phyloP scores from a whole-genome alignment of 1,284 basidiomycete genomes.

The Coniferiporia sulphurascens region DNA sequence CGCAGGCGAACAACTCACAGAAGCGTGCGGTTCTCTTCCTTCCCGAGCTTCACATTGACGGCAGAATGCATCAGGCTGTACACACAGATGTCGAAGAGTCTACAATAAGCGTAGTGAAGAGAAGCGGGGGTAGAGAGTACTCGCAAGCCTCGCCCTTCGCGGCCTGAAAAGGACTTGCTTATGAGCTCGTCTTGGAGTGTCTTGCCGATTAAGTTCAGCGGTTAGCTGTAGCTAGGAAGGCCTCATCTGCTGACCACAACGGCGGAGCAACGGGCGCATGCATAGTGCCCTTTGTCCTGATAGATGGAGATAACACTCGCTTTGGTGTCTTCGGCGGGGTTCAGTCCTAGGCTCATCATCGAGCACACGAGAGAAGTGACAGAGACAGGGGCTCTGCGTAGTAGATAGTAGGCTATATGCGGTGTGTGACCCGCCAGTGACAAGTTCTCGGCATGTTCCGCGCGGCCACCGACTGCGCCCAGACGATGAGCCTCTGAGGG shows the following conservation, averaged over 20 bases:
- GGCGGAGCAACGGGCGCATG: slow-evolving; percentile 20
- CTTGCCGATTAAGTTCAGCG: slow-evolving; percentile 30
- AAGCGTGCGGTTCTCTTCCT: slow-evolving; percentile 71
- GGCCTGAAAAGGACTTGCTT: slow-evolving; percentile 79
- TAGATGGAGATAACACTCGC: slow-evolving; percentile 18
- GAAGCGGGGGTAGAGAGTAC: slow-evolving; percentile 28
- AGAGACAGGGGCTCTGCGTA: too few species aligned
- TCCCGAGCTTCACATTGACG: slow-evolving; percentile 69
- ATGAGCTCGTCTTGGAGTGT: slow-evolving; percentile 83
- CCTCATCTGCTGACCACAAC: slow-evolving; percentile 13
- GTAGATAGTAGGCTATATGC: too few species aligned
- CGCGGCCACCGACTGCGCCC: too few species aligned
- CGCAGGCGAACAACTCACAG: slow-evolving; percentile 42
- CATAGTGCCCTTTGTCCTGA: slow-evolving; percentile 19
- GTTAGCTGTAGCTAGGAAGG: not conserved
- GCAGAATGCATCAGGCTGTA: slow-evolving; percentile 72
- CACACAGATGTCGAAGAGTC: slow-evolving; percentile 1
- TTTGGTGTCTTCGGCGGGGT: slow-evolving; percentile 19
- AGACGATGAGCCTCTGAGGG: too few species aligned
- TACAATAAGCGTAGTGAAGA: not conserved
- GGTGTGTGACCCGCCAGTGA: too few species aligned
- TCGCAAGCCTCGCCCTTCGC: slow-evolving; percentile 79
- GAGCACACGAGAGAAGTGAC: too few species aligned
- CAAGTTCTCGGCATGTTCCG: too few species aligned
- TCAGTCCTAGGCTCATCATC: slow-evolving; percentile 1